Conservation (phyloP, 805 yeast genomes). For the Priceomyces medius region DNA sequence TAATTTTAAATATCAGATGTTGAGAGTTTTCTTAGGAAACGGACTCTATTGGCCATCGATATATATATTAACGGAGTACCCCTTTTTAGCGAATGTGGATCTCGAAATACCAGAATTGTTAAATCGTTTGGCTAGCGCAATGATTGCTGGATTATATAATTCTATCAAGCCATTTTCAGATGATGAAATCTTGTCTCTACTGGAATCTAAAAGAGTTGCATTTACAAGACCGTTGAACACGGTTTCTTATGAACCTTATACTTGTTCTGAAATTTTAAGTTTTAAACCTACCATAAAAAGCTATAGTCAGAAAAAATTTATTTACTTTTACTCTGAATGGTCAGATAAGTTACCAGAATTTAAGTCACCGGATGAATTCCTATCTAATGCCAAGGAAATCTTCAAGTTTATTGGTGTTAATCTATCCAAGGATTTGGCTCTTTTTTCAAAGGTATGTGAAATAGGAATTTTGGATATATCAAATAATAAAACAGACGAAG, state of each 20-base stretch:
- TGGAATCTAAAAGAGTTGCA: constrained; percentile 21
- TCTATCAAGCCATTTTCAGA: constrained; percentile 18
- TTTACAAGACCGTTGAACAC: constrained; percentile 24
- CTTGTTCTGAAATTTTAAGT: constrained; percentile 18
- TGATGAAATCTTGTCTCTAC: constrained; percentile 21
- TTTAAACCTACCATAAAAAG: constrained; percentile 30
- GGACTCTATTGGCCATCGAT: constrained; percentile 66
- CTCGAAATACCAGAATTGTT: constrained; percentile 48
- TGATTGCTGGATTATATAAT: constrained; percentile 50
- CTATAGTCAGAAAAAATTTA: constrained; percentile 23
- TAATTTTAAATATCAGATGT: constrained; percentile 36
- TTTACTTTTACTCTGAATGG: constrained; percentile 55
- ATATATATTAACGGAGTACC: constrained; percentile 57
- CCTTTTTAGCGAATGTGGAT: constrained; percentile 57
- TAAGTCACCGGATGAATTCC: constrained; percentile 41
- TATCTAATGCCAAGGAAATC: constrained; percentile 47
- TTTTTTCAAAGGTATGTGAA: constrained; percentile 60
- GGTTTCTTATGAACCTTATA: constrained; percentile 27
- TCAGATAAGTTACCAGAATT: constrained; percentile 35
- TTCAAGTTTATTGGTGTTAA: constrained; percentile 56
- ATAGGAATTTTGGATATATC: constrained; percentile 47
- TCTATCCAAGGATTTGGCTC: constrained; percentile 45
- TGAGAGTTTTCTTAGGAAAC: constrained; percentile 52
- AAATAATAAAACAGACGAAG: constrained; percentile 12
- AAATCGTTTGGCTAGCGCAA: constrained; percentile 46